Evolutionary conservation across 2,329 filamentous ascomycete species (phyloP).

Genomic region (Aspergillus fischeri): DNA sequence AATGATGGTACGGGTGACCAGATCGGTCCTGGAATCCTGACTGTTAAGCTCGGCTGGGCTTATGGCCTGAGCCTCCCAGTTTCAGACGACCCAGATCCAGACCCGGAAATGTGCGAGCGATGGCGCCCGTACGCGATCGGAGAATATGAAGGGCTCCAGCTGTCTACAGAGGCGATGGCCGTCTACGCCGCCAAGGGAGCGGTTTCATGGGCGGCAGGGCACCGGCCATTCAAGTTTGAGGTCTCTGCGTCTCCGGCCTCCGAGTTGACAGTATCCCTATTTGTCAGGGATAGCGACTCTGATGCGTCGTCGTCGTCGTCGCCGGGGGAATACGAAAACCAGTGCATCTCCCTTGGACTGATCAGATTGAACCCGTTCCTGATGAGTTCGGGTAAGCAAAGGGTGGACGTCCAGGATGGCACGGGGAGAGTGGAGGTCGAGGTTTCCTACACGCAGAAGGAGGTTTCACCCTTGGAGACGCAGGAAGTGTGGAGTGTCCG

Average conservation of each 20-base stretch:
- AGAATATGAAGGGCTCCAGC: conserved; percentile 4
- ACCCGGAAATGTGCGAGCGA: background rate
- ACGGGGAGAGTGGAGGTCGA: background rate
- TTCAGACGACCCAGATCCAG: background rate
- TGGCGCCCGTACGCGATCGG: conserved; percentile 3
- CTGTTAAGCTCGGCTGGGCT: background rate
- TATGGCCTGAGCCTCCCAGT: background rate
- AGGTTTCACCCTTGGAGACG: background rate
- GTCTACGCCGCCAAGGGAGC: background rate
- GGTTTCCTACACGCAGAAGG: background rate
- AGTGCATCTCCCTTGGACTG: conserved; percentile 1
- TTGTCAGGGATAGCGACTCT: background rate
- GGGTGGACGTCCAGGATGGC: conserved; percentile 1
- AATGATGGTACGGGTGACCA: background rate
- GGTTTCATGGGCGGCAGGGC: background rate
- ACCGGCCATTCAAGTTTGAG: conserved; percentile 2
- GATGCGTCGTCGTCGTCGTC: background rate
- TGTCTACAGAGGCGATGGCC: background rate
- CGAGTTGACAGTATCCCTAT: background rate
- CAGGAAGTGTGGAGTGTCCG: background rate
- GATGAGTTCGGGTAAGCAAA: background rate
- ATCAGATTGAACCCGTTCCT: conserved; percentile 3
- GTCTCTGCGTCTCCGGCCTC: background rate
- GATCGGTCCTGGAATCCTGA: background rate
- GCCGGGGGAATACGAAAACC: background rate